Base-by-base conservation (phyloP, 768 basidiomycete genomes). In the Leccinum barrowsii region DNA sequence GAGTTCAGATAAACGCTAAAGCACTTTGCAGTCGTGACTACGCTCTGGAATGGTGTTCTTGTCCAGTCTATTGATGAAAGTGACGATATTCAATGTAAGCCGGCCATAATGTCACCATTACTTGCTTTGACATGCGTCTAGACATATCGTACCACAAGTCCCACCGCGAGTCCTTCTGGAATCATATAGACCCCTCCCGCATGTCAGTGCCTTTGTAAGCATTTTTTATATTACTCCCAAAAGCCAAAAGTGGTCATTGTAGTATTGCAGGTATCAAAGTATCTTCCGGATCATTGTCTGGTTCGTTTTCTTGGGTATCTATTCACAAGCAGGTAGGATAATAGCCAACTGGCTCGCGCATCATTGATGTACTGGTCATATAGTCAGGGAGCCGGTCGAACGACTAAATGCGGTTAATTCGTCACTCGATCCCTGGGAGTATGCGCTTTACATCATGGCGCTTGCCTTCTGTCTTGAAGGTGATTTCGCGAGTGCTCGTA, bases 391-490 rank as follows among this genome's bases (percentile, higher is more conserved):
- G 64, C 94, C 92, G 3, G 71, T 92, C 24, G 85, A 94, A 64
- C 82, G 82, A 50, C 67, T 92, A 26, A 81, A 87, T 61, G 80
- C 85, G 12, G 69, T 75, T 10, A 78, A 77, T 37, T 64, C 66
- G 53, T 73, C 74, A n/a, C 76, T 94, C 22, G 94, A 96, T 67
- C 74, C 67, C 48, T 97, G 89, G 87, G 95, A 98, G 73, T 73
- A 85, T 53, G 66, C 85, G 10, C 76, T 98, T 26, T 98, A 98
- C 68, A 65, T 85, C 40, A 81, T 97, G 83, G 82, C 85, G 1
- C 66, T 92, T 11, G 79, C 94, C 1, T 94, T 94, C 61, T 76
- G 84, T 17, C 66, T 90, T 48, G 94, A 97, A 83, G 89, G 93
- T 89, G 64, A 59, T 67, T 59, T n/a, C 53, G 10, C 44, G 13